These are phyloP conservation scores for Helotiales sp. DNA, from an alignment of 2,329 filamentous ascomycete genomes.

Conservation along the genomic window DNA sequence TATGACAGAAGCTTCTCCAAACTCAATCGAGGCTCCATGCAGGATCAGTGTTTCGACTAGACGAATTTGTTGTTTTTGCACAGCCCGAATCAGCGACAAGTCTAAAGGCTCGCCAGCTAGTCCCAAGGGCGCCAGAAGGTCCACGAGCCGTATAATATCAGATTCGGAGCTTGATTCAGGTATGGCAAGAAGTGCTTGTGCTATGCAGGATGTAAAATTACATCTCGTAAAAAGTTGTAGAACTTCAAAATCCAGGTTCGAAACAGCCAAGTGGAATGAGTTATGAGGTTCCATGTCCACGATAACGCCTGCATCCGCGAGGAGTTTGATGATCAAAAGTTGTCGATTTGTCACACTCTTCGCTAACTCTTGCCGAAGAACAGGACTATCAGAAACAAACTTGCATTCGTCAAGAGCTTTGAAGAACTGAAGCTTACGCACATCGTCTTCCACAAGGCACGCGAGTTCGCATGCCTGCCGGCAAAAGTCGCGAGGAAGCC, in stretches of 20 bases:
- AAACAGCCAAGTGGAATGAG: slow-evolving; percentile 16
- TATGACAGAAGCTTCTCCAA: slow-evolving; percentile 16
- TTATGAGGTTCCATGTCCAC: slow-evolving; percentile 17
- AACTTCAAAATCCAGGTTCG: slow-evolving; percentile 13
- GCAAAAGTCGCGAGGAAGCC: not conserved
- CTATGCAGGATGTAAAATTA: slow-evolving; percentile 11
- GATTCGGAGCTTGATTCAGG: slow-evolving; percentile 15
- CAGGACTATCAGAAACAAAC: slow-evolving; percentile 10
- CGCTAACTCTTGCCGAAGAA: slow-evolving; percentile 12
- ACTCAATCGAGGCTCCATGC: slow-evolving; percentile 17
- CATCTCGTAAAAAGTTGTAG: slow-evolving; percentile 11
- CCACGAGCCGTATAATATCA: slow-evolving; percentile 16
- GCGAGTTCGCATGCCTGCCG: slow-evolving; percentile 13
- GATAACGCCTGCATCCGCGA: slow-evolving; percentile 8
- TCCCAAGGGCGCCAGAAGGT: slow-evolving; percentile 7
- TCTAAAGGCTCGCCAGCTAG: slow-evolving; percentile 6
- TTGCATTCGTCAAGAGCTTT: not conserved
- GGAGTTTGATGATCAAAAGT: slow-evolving; percentile 13
- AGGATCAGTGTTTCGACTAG: slow-evolving; percentile 3
- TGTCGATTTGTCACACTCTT: slow-evolving; percentile 13
- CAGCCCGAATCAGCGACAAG: slow-evolving; percentile 13
- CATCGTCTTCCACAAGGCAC: not conserved
- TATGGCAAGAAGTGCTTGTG: slow-evolving; percentile 4
- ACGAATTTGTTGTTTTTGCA: not conserved
- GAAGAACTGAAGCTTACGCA: slow-evolving; percentile 12